Percentiles rank a stretch among this genome's conserved stretches.
These are phyloP conservation scores for Termitomyces titanicus DNA, from an alignment of 768 basidiomycete species.

Conservation along the genomic window DNA sequence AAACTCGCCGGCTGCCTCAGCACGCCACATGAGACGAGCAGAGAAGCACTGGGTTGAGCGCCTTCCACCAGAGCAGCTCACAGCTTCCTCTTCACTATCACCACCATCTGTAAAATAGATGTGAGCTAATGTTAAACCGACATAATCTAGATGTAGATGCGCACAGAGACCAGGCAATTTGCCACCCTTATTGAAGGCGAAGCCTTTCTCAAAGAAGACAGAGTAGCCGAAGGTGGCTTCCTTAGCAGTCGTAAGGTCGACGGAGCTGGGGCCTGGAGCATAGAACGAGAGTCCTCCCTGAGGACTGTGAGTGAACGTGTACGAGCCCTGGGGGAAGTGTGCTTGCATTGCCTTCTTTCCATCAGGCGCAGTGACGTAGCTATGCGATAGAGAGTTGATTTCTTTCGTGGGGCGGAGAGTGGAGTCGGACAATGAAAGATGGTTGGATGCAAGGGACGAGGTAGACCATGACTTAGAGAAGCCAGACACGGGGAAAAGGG, in stretches of 20 bases:
- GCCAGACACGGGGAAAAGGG: conserved; percentile 40
- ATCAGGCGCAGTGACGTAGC: conserved; percentile 42
- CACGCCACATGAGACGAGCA: conserved; percentile 68
- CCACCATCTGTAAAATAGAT: conserved; percentile 46
- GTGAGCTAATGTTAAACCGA: conserved; percentile 4
- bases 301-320: conserved; percentile 41
- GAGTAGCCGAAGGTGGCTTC: conserved; percentile 64
- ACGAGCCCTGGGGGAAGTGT: conserved; percentile 54
- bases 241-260: conserved; percentile 57
- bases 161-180: conserved; percentile 72
- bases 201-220: conserved; percentile 59
- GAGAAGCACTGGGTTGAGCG: conserved; percentile 57
- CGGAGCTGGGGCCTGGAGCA: conserved; percentile 48
- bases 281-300: conserved; percentile 72
- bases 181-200: conserved; percentile 64
- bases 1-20: conserved; percentile 55
- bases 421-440: conserved; percentile 39
- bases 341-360: conserved; percentile 51
- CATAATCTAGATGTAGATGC: conserved; percentile 18
- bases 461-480: conserved; percentile 44
- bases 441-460: conserved; percentile 26
- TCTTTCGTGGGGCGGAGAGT: conserved; percentile 42
- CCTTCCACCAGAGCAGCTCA: conserved; percentile 63
- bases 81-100: conserved; percentile 39
- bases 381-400: conserved; percentile 33